These are phyloP conservation scores for Dipodascus geniculatus DNA, from an alignment of 805 yeast genomes.

Conservation along the genomic window DNA sequence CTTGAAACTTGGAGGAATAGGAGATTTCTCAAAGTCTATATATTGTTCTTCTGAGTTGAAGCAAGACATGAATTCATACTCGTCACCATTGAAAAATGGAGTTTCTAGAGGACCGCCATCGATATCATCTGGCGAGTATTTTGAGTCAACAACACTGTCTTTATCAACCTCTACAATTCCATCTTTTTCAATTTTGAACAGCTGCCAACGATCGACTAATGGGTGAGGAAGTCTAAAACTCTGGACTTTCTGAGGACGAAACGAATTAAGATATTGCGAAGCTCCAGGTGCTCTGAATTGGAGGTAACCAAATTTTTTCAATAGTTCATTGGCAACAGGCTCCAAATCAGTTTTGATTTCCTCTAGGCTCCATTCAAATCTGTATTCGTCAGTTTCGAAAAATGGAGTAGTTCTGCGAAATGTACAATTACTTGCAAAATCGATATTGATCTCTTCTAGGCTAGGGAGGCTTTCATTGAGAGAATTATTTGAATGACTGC, in stretches of 20 bases:
- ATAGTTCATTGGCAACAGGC: slow-evolving; percentile 22
- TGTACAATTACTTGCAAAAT: background rate
- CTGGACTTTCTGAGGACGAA: slow-evolving; percentile 15
- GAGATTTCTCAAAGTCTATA: background rate
- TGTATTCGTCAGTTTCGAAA: slow-evolving; percentile 8
- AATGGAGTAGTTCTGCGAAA: slow-evolving; percentile 2
- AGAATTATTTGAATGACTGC: background rate
- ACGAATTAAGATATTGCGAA: slow-evolving; percentile 9
- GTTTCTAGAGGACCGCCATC: background rate
- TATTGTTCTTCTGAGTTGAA: background rate
- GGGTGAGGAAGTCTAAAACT: slow-evolving; percentile 18
- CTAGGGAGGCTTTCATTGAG: slow-evolving; percentile 10
- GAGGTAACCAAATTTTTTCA: slow-evolving; percentile 14
- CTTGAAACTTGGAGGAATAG: slow-evolving; percentile 10
- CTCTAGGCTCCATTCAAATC: slow-evolving; percentile 23
- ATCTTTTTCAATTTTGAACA: slow-evolving; percentile 21
- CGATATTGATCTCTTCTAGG: slow-evolving; percentile 7
- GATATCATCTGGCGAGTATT: background rate
- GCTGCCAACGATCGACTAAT: slow-evolving; percentile 21
- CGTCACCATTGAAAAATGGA: background rate
- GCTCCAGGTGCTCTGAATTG: slow-evolving; percentile 6
- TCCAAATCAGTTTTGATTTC: slow-evolving; percentile 23
- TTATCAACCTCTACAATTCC: slow-evolving; percentile 20
- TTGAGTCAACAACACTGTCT: slow-evolving; percentile 7
- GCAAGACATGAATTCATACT: background rate